These are phyloP conservation scores for Naegleria fowleri DNA, from an alignment of 208 protist genomes.

Conservation along the genomic window DNA sequence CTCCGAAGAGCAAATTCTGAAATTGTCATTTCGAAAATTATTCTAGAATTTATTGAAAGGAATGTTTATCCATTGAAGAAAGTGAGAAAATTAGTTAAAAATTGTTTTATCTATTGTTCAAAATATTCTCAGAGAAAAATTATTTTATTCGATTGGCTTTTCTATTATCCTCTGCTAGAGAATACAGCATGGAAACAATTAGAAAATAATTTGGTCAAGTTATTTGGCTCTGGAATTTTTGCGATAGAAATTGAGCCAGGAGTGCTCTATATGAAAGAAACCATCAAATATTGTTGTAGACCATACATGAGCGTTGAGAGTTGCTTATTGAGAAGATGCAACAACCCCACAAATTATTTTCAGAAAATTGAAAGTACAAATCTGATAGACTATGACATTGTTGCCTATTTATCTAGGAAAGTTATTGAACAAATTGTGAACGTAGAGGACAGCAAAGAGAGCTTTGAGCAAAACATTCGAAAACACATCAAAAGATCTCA, in stretches of 20 bases:
- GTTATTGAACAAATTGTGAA: background rate
- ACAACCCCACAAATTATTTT: no score
- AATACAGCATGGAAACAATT: background rate
- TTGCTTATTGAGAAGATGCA: no score
- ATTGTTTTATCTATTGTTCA: background rate
- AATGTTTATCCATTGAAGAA: no score
- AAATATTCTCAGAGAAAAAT: background rate
- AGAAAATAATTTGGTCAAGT: background rate
- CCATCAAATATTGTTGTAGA: background rate
- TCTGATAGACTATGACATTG: background rate
- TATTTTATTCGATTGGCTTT: background rate
- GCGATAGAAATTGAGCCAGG: background rate
- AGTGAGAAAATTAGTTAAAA: background rate
- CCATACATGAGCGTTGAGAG: background rate
- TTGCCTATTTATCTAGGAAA: background rate
- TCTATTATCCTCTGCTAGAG: background rate
- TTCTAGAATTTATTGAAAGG: no score
- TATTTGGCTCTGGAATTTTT: background rate
- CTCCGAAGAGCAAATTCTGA: no score
- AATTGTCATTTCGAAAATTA: no score
- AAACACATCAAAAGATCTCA: background rate
- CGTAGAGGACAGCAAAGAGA: no score
- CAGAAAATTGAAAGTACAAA: background rate
- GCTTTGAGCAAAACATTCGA: background rate
- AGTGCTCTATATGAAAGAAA: background rate